Conservation (phyloP, 2,329 filamentous ascomycete species). For the Pseudogymnoascus sp. region DNA sequence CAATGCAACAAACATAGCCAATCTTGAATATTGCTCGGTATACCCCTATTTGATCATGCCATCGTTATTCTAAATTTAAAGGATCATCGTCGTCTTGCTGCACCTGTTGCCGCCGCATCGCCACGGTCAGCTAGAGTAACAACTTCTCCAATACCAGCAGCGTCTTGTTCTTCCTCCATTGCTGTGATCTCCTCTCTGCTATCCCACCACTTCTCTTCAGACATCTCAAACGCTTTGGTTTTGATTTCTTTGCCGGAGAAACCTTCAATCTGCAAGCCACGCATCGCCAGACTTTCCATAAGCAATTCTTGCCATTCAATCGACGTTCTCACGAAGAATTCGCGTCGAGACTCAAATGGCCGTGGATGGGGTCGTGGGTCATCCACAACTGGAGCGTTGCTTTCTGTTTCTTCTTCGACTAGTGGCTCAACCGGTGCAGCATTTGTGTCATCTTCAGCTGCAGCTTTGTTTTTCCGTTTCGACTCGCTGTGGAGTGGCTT, state of each 20-base stretch:
- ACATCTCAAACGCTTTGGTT: slow-evolving; percentile 79
- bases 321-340: slow-evolving; percentile 85
- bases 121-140: slow-evolving; percentile 74
- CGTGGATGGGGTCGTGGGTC: slow-evolving; percentile 31
- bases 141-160: slow-evolving; percentile 88
- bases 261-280: slow-evolving; percentile 58
- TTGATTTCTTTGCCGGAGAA: slow-evolving; percentile 85
- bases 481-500: slow-evolving; percentile 40
- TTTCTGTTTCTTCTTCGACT: slow-evolving; percentile 54
- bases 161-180: slow-evolving; percentile 93
- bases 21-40: neutral
- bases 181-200: slow-evolving; percentile 86
- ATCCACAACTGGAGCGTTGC: slow-evolving; percentile 17
- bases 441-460: slow-evolving; percentile 35
- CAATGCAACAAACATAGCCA: neutral
- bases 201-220: slow-evolving; percentile 99
- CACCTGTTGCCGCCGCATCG: slow-evolving; percentile 43
- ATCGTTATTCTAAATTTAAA: neutral
- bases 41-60: slow-evolving; percentile 3
- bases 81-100: slow-evolving; percentile 35
- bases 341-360: slow-evolving; percentile 75
- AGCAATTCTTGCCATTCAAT: slow-evolving; percentile 86
- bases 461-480: slow-evolving; percentile 47
- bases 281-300: slow-evolving; percentile 65
- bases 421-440: slow-evolving; percentile 36